Evolutionary conservation across 2,329 filamentous ascomycete genomes (phyloP), one percentile per base, ranked within the genome.

Genomic region (Pezicula radicicola): DNA sequence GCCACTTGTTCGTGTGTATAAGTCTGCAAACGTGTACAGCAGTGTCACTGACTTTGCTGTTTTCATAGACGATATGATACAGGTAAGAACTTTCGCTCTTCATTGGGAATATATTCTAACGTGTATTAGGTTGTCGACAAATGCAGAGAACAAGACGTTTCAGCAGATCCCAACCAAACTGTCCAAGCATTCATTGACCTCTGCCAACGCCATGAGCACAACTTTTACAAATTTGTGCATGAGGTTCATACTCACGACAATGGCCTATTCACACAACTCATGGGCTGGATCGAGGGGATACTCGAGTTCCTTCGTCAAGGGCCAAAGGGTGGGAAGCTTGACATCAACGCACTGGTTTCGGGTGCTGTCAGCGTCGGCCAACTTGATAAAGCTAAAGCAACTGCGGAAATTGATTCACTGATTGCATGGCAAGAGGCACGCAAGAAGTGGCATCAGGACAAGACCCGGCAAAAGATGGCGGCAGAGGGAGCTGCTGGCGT

Each of bases 141-240:
- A 62, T 86, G 83, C 61, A 75, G 82, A 52, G 81, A 86, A 55
- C 81, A 86, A 63, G 94, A 97, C 67, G 88, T 94, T 43, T 92
- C 90, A 2, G 91, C 93, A 1, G 94, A 99, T 68, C 94, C 94
- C 4, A 99, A 99, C 68, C 92, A 97, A 74, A 99, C 94, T 0
- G 94, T 99, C 1, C 94, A 99, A 68, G 88, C 91, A 15, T 99
- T 99, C 66, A 99, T 99, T 65, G 94, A 99, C 66, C 80, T 99
- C 19, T 99, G 94, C 70, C 88, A 90, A 60, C 84, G 94, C 41
- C 94, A 99, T 68, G 91, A 99, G 71, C 85, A 95, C 68, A 96
- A 96, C 72, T 93, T 99, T 68, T 99, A 97, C 80, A 97, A 96
- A 69, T 99, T 99, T 68, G 88, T 99, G 3, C 94, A 99, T 69